Percentiles rank a stretch among this genome's conserved stretches.
phyloP scores from a whole-genome alignment of 2,329 filamentous ascomycete species.

The Alternaria solani region DNA sequence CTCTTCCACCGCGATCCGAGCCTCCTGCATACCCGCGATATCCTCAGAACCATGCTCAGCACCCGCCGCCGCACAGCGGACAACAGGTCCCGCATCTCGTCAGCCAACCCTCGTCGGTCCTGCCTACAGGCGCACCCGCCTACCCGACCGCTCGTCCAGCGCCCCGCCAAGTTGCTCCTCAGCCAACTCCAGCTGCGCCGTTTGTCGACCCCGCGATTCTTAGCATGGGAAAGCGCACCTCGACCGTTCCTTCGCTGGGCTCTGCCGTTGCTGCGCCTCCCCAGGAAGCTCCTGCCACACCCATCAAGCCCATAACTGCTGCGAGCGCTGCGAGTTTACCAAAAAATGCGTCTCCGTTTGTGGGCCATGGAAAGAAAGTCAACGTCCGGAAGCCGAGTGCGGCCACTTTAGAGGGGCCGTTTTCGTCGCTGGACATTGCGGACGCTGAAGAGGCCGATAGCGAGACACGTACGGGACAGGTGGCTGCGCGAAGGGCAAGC shows the following conservation, averaged over 20 bases:
- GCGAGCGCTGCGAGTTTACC: conserved; percentile 48
- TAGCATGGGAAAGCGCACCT: conserved; percentile 63
- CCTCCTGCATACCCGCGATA: conserved; percentile 32
- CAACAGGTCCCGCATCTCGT: conserved; percentile 22
- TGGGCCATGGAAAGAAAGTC: conserved; percentile 40
- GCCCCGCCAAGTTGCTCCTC: conserved; percentile 29
- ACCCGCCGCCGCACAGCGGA: conserved; percentile 9
- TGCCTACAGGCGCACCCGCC: conserved; percentile 9
- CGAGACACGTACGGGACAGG: conserved; percentile 39
- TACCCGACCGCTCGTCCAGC: conserved; percentile 7
- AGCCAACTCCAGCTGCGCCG: conserved; percentile 37
- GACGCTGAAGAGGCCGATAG: conserved; percentile 50
- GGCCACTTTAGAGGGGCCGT: conserved; percentile 51
- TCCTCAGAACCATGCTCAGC: conserved; percentile 24
- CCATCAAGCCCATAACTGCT: conserved; percentile 52
- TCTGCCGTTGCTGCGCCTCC: conserved; percentile 34
- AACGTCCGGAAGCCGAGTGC: conserved; percentile 47
- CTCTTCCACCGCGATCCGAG: conserved; percentile 26
- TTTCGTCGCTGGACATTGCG: conserved; percentile 52
- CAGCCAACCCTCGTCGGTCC: conserved; percentile 20
- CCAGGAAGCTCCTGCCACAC: conserved; percentile 53
- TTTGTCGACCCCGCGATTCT: conserved; percentile 87
- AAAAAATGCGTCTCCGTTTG: conserved; percentile 50
- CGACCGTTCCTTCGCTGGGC: conserved; percentile 31
- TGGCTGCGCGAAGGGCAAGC: conserved; percentile 44